Base-by-base conservation (phyloP, 129 eudicot species). In the Tanacetum coccineum region DNA sequence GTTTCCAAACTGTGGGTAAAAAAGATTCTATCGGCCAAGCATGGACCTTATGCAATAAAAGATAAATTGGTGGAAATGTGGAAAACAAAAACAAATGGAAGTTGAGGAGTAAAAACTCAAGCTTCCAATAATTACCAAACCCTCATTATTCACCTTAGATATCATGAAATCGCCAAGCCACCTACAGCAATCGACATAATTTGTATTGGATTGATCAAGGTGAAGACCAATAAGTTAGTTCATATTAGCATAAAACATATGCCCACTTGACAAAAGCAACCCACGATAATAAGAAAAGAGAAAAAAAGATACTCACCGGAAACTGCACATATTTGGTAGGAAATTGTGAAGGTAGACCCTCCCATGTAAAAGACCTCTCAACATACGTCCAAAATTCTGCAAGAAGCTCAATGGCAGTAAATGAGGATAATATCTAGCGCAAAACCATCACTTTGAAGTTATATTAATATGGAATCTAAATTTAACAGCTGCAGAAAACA, bases 251-350 rank as follows among this genome's bases (percentile, higher is more conserved):
- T 55, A 10, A 6, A 77, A 45, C 28, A 70, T 70, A 39, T 70
- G 25, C 36, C 21, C 50, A 42, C 9, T 64, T 47, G n/a, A 76
- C 2, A 26, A 68, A 20, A 20, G n/a, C 11, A 36, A 15, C 36
- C 39, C 17, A 1, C 22, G 30, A 8, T 30, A 17, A 61, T 46
- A 36, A 53, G 10, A 32, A 54, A 2, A 54, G 8, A 10, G 14
- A 13, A 45, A 62, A 58, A 36, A 28, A 51, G 39, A 14, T 9
- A 47, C 96, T 82, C 46, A 94, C 99, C 55, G 99, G 99, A 80
- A 94, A 94, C 77, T 94, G 99, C 76, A 94, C 99, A 74, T 94
- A 89, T 89, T 89, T 94, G 6, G 99, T 94, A 18, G 99, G 99
- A 71, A 94, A 94, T 60, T 89, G 92, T 51, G 99, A 89, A 52